Percentiles rank a stretch among this genome's conserved stretches.
Conservation (phyloP, 2,329 filamentous ascomycete genomes). For the Dryadomyces quercus-mongolicae region DNA sequence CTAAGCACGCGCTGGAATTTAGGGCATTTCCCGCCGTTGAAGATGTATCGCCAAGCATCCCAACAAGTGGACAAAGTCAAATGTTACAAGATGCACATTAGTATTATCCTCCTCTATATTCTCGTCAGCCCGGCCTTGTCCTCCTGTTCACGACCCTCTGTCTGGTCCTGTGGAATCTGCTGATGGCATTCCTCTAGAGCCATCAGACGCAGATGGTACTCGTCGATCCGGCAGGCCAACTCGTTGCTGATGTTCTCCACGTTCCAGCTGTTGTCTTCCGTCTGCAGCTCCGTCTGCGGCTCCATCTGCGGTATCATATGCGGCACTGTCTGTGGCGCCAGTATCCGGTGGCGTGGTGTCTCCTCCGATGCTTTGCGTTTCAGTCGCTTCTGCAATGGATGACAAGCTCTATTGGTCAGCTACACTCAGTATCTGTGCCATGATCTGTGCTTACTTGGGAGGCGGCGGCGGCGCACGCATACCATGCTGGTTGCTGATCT, state of each 20-base stretch:
- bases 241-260: not conserved
- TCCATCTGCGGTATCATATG: not conserved
- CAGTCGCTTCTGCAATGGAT: not conserved
- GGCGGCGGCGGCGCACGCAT: not conserved
- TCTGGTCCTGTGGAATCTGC: not conserved
- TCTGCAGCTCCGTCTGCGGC: not conserved
- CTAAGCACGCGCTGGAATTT: no score
- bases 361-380: not conserved
- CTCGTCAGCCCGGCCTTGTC: no score
- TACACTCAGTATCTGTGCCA: no score
- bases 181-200: not conserved
- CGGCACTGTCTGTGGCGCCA: not conserved
- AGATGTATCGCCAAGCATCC: no score
- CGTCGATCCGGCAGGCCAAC: not conserved
- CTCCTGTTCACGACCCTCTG: not conserved
- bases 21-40: no score
- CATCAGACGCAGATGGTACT: not conserved
- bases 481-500: not conserved
- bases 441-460: not conserved
- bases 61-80: no score
- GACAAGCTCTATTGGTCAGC: no score
- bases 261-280: not conserved
- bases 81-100: no score
- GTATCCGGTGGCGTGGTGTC: no score
- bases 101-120: no score